These are phyloP conservation scores for Penicillium sp. DNA, from an alignment of 2,329 filamentous ascomycete species.

Conservation along the genomic window DNA sequence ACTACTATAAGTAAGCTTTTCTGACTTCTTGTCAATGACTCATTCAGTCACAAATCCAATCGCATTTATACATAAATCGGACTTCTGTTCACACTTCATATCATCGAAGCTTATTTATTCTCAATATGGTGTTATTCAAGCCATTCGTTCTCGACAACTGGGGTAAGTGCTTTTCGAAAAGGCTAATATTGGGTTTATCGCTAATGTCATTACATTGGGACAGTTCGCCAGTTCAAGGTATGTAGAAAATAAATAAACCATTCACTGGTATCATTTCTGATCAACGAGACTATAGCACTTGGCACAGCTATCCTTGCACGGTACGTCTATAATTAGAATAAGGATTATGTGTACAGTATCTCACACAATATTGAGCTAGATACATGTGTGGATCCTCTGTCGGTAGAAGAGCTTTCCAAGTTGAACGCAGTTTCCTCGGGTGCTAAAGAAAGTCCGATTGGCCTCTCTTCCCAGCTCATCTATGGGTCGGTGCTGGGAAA, in stretches of 20 bases:
- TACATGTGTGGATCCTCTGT: slow-evolving; percentile 13
- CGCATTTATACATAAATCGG: too few relatives aligned
- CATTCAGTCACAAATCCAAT: too few relatives aligned
- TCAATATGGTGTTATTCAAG: slow-evolving; percentile 9
- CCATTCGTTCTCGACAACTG: slow-evolving; percentile 13
- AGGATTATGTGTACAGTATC: neutral
- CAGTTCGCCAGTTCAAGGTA: slow-evolving; percentile 14
- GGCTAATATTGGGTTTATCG: neutral
- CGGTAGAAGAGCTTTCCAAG: slow-evolving; percentile 7
- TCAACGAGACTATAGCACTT: neutral
- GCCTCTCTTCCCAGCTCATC: neutral
- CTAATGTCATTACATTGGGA: neutral
- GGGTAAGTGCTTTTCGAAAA: slow-evolving; percentile 1
- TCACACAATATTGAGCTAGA: slow-evolving; percentile 1
- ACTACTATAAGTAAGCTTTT: too few relatives aligned
- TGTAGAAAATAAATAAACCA: too few relatives aligned
- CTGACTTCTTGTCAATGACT: too few relatives aligned
- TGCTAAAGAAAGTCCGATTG: neutral
- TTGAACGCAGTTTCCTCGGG: neutral
- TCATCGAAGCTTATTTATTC: too few relatives aligned
- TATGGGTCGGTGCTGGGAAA: slow-evolving; percentile 7
- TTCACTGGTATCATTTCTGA: neutral
- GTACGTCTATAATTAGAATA: neutral
- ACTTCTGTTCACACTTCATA: too few relatives aligned
- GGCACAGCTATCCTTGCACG: slow-evolving; percentile 5